Base-by-base conservation (phyloP, 495 filamentous ascomycete species). In the Podospora didyma region DNA sequence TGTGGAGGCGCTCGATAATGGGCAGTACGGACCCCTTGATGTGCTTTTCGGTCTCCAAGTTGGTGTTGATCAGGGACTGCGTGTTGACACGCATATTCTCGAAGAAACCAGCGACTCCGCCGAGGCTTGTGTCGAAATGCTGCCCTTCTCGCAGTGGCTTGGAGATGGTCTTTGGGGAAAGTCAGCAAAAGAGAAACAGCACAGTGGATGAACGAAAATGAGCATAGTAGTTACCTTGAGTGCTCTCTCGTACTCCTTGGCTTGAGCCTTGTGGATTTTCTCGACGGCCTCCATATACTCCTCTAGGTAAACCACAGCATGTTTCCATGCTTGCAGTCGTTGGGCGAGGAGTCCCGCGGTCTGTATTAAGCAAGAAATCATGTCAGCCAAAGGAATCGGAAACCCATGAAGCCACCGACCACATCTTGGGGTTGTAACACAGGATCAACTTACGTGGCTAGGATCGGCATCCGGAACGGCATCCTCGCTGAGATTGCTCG, bases 191-290 rank as follows among this genome's bases (percentile, higher is more conserved):
- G 46, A 3, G 9, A 55, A 16, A 17, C 1, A 19, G 14, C 26
- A 22, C 14, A 56, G 23, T 3, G 19, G n/a, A 16, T 3, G 11
- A 19, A 16, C 20, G 22, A 7, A 31, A 31, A 31, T 3, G 26
- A 9, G 26, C 26, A 31, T 9, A 31, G 12, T 12, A 55, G 72
- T 23, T 50, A 90, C 89, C 84, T 97, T 97, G 61, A 97, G 71
- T 23, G 96, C 85, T 73, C 88, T 93, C 79, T 97, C 92, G 63
- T 96, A 94, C 68, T 97, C 94, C 78, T 97, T 97, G 26, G 89
- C 85, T 58, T 96, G 85, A 14, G 82, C 80, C 70, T 85, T 89
- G 60, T 96, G 83, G 39, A 89, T 74, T 77, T 91, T 96, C 68
- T 96, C 90, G 21, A 88, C 89, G 11, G 86, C 83, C 39, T 74